phyloP scores from a whole-genome alignment of 495 filamentous ascomycete genomes.

The Cryomyces minteri region DNA sequence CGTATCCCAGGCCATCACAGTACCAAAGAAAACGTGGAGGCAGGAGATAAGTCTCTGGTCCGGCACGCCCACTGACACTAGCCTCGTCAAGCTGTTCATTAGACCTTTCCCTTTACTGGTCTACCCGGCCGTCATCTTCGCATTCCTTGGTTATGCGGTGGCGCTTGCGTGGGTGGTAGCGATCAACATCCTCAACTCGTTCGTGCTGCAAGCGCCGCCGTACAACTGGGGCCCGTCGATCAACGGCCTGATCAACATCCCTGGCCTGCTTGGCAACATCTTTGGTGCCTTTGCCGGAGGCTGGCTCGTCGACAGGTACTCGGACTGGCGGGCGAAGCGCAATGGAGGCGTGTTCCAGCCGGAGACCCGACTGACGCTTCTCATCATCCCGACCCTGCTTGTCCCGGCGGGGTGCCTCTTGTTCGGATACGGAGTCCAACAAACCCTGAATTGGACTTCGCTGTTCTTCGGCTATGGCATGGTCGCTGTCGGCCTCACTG shows the following conservation, averaged over 20 bases:
- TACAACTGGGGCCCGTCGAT: constrained; percentile 14
- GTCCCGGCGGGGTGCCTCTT: constrained; percentile 15
- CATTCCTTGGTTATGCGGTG: constrained; percentile 16
- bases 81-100: constrained; percentile 15
- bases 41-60: constrained; percentile 16
- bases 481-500: constrained; percentile 14
- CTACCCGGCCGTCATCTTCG: constrained; percentile 17
- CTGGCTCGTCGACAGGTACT: constrained; percentile 14
- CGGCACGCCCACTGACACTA: constrained; percentile 10
- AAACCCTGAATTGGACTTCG: constrained; percentile 12
- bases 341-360: constrained; percentile 16
- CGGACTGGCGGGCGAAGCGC: constrained; percentile 13
- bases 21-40: constrained; percentile 13
- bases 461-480: constrained; percentile 19
- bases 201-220: constrained; percentile 18
- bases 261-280: constrained; percentile 17
- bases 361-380: constrained; percentile 12
- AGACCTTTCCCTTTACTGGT: constrained; percentile 17
- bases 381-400: constrained; percentile 13
- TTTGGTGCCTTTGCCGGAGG: constrained; percentile 15
- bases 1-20: neutral
- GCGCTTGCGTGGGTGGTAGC: constrained; percentile 13
- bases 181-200: constrained; percentile 18
- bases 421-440: constrained; percentile 16
- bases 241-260: constrained; percentile 19